Evolutionary conservation across 2,329 filamentous ascomycete species (phyloP), one percentile per base, ranked within the genome.

Genomic region (Elsinoe arachidis): DNA sequence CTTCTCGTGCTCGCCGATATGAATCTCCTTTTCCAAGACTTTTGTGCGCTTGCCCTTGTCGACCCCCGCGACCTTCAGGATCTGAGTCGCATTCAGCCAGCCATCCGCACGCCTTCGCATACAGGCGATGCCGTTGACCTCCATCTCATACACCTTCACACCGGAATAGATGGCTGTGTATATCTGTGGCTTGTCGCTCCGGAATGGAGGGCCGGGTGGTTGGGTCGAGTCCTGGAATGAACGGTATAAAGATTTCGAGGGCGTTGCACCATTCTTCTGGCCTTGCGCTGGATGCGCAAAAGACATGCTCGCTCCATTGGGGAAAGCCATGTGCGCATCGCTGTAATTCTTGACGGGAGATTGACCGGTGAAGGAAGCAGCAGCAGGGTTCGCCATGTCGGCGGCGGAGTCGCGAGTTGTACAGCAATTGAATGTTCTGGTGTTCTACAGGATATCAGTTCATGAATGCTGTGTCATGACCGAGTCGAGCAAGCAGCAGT

Each of bases 41-140:
- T 97, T 97, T 59, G 93, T 97, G 64, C 93, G 87, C 74, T 96
- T 95, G 60, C 92, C 93, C 75, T 99, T 99, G 69, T 96, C 92
- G 60, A 99, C 90, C 53, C 91, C 91, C 35, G 93, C 93, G 35
- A 97, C 91, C 69, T 99, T 99, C 63, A 99, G 82, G 63, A 99
- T 97, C 72, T 99, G 93, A 0, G 93, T 99, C 55, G 93, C 93
- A 74, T 99, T 99, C 63, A 99, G 80, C 89, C 92, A 97, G 63
- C 90, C 92, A 72, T 99, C 93, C 64, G 88, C 87, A 62, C 93
- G 86, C 59, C 93, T 86, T 70, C 93, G 89, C 93, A 99, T 99
- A 53, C 97, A 91, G 21, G 90, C 90, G 63, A 99, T 79, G 46
- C 83, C 83, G 70, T 96, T 95, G 60, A 97, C 88, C 71, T 96